phyloP scores from a whole-genome alignment of 805 yeast species.

The Sugiyamaella americana region DNA sequence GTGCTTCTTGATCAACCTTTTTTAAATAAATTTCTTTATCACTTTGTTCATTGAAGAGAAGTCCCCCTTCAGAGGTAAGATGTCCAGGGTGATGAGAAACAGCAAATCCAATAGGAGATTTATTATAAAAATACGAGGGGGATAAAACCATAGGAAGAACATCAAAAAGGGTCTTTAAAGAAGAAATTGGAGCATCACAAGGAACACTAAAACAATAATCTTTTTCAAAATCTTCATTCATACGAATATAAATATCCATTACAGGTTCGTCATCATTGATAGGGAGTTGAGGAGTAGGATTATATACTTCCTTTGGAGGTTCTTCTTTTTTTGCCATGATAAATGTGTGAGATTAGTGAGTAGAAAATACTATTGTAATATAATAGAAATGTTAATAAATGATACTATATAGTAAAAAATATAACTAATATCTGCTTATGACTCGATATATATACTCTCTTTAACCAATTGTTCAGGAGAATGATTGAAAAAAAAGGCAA shows the following conservation, averaged over 20 bases:
- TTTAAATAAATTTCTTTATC: conserved; percentile 41
- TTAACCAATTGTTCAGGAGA: too few species aligned
- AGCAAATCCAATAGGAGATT: conserved; percentile 57
- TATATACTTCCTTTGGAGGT: not conserved
- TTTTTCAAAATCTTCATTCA: conserved; percentile 77
- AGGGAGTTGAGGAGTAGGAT: not conserved
- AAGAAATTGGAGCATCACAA: conserved; percentile 48
- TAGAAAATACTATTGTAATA: too few species aligned
- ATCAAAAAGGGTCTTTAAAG: conserved; percentile 55
- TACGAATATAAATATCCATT: conserved; percentile 56
- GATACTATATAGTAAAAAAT: too few species aligned
- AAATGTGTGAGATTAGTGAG: too few species aligned
- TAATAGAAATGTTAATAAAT: too few species aligned
- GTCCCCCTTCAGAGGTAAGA: conserved; percentile 74
- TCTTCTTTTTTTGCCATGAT: not conserved
- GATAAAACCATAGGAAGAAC: conserved; percentile 67
- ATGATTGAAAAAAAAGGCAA: not conserved
- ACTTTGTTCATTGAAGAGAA: conserved; percentile 62
- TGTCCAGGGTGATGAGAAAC: conserved; percentile 68
- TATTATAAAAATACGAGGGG: conserved; percentile 69
- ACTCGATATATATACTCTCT: too few species aligned
- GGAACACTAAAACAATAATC: conserved; percentile 85
- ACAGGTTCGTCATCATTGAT: not conserved
- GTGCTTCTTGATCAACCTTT: conserved; percentile 42
- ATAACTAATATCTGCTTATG: too few species aligned